Percentiles rank a stretch among this genome's conserved stretches.
Conservation (phyloP, 75 land plant genomes). For the Adiantum capillusveneris region DNA sequence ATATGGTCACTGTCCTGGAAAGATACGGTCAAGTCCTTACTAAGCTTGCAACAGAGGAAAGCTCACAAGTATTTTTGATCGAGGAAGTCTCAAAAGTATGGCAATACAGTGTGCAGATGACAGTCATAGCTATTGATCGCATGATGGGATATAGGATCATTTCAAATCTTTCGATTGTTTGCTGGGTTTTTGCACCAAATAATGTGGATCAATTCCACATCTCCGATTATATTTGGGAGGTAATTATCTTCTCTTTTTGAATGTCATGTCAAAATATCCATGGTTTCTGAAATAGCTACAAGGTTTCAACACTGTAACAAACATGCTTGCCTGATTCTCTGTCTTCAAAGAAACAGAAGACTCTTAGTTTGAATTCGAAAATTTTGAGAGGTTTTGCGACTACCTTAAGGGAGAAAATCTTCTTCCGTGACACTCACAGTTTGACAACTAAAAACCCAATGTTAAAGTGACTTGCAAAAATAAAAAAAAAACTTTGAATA, state of each 20-base stretch:
- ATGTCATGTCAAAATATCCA: too few relatives aligned
- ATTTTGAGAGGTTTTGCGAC: too few relatives aligned
- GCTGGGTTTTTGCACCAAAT: conserved; percentile 64
- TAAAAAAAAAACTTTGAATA: too few relatives aligned
- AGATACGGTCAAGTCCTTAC: conserved; percentile 77
- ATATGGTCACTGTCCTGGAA: conserved; percentile 85
- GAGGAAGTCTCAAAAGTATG: conserved; percentile 62
- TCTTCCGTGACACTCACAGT: too few relatives aligned
- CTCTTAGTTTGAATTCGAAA: too few relatives aligned
- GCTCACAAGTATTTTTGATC: conserved; percentile 53
- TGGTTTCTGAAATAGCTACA: too few relatives aligned
- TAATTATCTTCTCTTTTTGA: conserved; percentile 9
- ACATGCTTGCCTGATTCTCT: too few relatives aligned
- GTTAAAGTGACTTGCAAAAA: too few relatives aligned
- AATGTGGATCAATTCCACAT: conserved; percentile 71
- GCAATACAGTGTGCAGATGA: conserved; percentile 83
- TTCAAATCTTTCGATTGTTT: conserved; percentile 80
- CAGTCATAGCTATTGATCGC: conserved; percentile 83
- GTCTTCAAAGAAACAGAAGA: too few relatives aligned
- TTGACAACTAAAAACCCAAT: too few relatives aligned
- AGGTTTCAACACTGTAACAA: too few relatives aligned
- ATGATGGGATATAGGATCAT: conserved; percentile 98
- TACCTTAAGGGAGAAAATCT: too few relatives aligned
- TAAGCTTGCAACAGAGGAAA: conserved; percentile 58
- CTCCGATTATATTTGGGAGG: conserved; percentile 90